Evolutionary conservation across 371 early-diverging fungal genomes (phyloP).

Genomic region (Mortierella polycephala): DNA sequence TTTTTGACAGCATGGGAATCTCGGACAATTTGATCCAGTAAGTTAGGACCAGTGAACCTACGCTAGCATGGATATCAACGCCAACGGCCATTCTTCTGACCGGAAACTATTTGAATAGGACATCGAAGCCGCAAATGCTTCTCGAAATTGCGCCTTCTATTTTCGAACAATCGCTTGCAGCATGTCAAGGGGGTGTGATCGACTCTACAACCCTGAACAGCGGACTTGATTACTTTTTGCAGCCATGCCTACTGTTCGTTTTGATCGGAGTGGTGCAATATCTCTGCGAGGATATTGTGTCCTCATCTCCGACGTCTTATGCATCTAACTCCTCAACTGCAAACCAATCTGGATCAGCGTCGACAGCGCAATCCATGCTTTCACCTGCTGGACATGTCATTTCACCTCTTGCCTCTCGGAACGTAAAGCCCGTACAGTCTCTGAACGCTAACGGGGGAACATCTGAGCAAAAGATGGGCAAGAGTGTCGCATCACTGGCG

Average conservation of each 20-base stretch:
- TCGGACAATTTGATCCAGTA: slow-evolving; percentile 54
- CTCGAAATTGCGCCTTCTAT: slow-evolving; percentile 50
- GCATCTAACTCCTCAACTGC: neutral
- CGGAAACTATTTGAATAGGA: slow-evolving; percentile 11
- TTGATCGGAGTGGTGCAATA: slow-evolving; percentile 50
- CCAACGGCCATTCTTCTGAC: too few species aligned
- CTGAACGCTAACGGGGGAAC: neutral
- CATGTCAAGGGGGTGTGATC: slow-evolving; percentile 50
- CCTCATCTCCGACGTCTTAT: slow-evolving; percentile 17
- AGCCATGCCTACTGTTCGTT: slow-evolving; percentile 49
- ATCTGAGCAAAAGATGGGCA: slow-evolving; percentile 9
- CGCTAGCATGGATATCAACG: neutral
- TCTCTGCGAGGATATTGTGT: slow-evolving; percentile 51
- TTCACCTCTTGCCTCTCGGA: slow-evolving; percentile 32
- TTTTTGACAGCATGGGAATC: slow-evolving; percentile 53
- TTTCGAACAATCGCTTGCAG: slow-evolving; percentile 52
- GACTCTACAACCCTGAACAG: slow-evolving; percentile 40
- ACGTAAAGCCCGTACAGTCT: slow-evolving; percentile 9
- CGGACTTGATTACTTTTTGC: slow-evolving; percentile 50
- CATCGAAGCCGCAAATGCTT: slow-evolving; percentile 52
- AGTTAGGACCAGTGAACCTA: neutral
- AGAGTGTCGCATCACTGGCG: slow-evolving; percentile 19
- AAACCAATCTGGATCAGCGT: slow-evolving; percentile 4
- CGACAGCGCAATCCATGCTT: slow-evolving; percentile 13
- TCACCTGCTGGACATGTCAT: slow-evolving; percentile 33